A percentile compares a stretch with the other conserved stretches of the same genome.
These are phyloP conservation scores for Cutaneotrichosporon curvatum DNA, from an alignment of 1,284 basidiomycete species.

Conservation along the genomic window DNA sequence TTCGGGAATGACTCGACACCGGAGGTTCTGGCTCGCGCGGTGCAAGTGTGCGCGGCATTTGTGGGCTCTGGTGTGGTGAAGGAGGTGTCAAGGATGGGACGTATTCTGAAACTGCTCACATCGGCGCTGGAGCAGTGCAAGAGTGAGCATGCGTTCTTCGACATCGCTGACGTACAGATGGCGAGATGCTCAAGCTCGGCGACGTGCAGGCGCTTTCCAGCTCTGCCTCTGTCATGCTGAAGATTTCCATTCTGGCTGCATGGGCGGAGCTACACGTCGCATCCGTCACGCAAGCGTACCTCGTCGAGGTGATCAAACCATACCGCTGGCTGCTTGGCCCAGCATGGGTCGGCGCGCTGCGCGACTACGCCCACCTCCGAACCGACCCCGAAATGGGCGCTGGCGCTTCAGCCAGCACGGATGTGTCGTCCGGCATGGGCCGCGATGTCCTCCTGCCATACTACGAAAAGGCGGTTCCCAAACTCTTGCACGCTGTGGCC, in stretches of 20 bases:
- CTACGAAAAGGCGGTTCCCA: conserved; percentile 74
- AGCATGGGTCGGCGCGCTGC: conserved; percentile 80
- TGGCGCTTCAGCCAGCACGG: conserved; percentile 62
- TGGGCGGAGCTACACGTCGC: conserved; percentile 92
- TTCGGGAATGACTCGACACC: conserved; percentile 92
- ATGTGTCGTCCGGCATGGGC: conserved; percentile 75
- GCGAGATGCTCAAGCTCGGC: conserved; percentile 75
- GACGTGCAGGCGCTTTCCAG: conserved; percentile 81
- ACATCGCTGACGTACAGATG: conserved; percentile 52
- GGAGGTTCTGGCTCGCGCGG: conserved; percentile 85
- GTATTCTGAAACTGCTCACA: conserved; percentile 83
- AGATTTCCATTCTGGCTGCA: conserved; percentile 85
- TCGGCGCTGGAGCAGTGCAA: conserved; percentile 84
- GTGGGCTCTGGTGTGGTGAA: conserved; percentile 93
- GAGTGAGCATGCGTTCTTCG: conserved; percentile 49
- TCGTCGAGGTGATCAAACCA: conserved; percentile 75
- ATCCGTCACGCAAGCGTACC: conserved; percentile 64
- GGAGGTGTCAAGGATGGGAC: conserved; percentile 82
- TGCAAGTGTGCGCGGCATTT: conserved; percentile 90
- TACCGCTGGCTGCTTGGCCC: conserved; percentile 66
- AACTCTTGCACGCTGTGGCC: conserved; percentile 80
- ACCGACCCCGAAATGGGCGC: conserved; percentile 75
- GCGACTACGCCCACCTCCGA: conserved; percentile 86
- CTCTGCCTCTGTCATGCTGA: conserved; percentile 89
- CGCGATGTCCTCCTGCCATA: conserved; percentile 90